Conservation (phyloP, 306 rosid genomes). For the Lablab purpureus region DNA sequence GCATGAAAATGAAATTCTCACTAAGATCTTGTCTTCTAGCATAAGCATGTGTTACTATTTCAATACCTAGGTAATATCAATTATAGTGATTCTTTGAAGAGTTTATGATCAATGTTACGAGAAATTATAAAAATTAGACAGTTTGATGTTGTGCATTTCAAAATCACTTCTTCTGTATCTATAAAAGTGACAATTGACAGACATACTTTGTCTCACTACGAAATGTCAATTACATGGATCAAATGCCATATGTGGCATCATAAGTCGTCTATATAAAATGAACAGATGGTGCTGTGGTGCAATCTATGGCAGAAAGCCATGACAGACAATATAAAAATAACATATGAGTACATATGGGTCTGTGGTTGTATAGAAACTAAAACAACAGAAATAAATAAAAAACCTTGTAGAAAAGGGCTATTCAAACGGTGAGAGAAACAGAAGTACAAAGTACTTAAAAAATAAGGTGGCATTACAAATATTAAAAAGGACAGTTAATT, state of each 20-base stretch:
- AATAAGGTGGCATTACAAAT: not conserved
- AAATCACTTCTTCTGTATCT: not conserved
- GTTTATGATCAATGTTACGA: conserved; percentile 33
- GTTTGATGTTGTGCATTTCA: conserved; percentile 13
- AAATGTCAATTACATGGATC: not conserved
- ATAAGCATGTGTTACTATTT: conserved; percentile 29
- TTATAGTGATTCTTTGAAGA: conserved; percentile 25
- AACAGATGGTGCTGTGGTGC: not conserved
- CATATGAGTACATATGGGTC: too few relatives aligned
- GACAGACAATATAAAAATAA: too few relatives aligned
- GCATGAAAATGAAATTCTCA: conserved; percentile 28
- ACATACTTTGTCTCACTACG: not conserved
- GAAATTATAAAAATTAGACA: conserved; percentile 28
- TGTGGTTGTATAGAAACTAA: too few relatives aligned
- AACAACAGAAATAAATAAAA: too few relatives aligned
- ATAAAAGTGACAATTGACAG: conserved; percentile 13
- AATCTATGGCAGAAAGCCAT: too few relatives aligned
- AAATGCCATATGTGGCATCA: not conserved
- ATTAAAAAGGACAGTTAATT: not conserved
- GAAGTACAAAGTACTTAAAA: too few relatives aligned
- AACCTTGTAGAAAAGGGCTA: too few relatives aligned
- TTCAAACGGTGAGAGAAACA: not conserved
- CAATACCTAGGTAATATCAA: conserved; percentile 33
- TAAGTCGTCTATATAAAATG: not conserved
- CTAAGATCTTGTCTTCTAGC: conserved; percentile 6